Base-by-base conservation (phyloP, 495 filamentous ascomycete genomes). In the Saxophila tyrrhenica region DNA sequence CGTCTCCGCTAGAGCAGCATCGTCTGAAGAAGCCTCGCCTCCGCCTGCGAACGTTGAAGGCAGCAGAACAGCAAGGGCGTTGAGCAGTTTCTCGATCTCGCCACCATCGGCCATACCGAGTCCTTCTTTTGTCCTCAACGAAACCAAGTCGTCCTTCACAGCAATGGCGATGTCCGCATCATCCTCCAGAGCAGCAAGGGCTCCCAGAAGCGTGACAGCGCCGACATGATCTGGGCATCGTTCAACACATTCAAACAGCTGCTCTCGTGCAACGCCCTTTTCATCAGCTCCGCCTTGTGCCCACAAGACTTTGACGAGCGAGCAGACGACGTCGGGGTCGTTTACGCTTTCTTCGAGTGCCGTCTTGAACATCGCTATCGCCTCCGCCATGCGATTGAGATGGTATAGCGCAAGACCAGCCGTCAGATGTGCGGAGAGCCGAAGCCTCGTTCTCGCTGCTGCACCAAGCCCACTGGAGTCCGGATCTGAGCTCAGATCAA, bases 251-350 rank as follows among this genome's bases (percentile, higher is more conserved):
- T 82, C 81, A 60, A 94, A 88, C 20, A 97, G 69, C 54, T 92
- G 78, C 47, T 94, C 81, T 3, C 86, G 77, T 13, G 91, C 88
- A 52, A 87, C 78, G 41, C 76, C 76, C 39, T 81, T 75, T 47
- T 89, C 85, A 13, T 85, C 79, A 8, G 84, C 79, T 1, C 80
- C 81, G 22, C 87, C 90, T 63, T 85, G 90, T 2, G 87, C 89
- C 89, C 91, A 98, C 5, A 97, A 75, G 2, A 96, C 82, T 64
- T 97, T 86, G 1, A 89, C 84, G 9, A 97, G 75, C 16, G 95
- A 75, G 63, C 89, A 95, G 16, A 90, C 81, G 2, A 91, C 84
- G 66, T 98, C 87, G 1, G 91, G 86, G 51, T 87, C 79, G 41
- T 78, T 78, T 41, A 79, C 66, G 3, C 85, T 86, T 69, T 95